These are phyloP conservation scores for Garcia nutans DNA, from an alignment of 345 rosid species.

Conservation along the genomic window DNA sequence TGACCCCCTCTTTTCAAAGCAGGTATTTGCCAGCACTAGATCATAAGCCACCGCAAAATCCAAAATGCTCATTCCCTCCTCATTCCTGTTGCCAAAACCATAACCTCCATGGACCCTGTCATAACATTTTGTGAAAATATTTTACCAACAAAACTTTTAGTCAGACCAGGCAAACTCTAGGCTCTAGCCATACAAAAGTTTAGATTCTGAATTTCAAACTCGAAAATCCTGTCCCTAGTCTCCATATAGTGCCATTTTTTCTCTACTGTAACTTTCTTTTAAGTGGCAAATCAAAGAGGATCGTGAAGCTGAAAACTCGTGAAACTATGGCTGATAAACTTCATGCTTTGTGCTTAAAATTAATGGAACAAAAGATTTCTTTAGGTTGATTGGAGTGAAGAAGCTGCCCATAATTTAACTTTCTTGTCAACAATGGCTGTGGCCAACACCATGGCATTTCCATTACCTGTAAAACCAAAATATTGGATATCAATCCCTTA, in stretches of 20 bases:
- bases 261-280: not conserved
- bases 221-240: not conserved
- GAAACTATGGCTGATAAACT: not conserved
- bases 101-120: no score
- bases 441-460: slow-evolving; percentile 50
- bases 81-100: no score
- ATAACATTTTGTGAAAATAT: not conserved
- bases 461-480: slow-evolving; percentile 49
- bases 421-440: slow-evolving; percentile 83
- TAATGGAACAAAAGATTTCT: not conserved
- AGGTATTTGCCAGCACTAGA: no score
- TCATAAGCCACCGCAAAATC: no score
- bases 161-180: not conserved
- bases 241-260: not conserved
- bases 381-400: slow-evolving; percentile 34
- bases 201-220: not conserved
- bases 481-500: not conserved
- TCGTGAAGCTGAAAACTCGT: not conserved
- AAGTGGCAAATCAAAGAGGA: not conserved
- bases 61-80: no score
- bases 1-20: no score
- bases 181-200: not conserved
- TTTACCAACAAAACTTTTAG: not conserved
- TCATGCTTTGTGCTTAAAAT: not conserved
- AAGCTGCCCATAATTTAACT: slow-evolving; percentile 87